Evolutionary conservation across 2,329 filamentous ascomycete species (phyloP).

Genomic region (Colletotrichum sp.): DNA sequence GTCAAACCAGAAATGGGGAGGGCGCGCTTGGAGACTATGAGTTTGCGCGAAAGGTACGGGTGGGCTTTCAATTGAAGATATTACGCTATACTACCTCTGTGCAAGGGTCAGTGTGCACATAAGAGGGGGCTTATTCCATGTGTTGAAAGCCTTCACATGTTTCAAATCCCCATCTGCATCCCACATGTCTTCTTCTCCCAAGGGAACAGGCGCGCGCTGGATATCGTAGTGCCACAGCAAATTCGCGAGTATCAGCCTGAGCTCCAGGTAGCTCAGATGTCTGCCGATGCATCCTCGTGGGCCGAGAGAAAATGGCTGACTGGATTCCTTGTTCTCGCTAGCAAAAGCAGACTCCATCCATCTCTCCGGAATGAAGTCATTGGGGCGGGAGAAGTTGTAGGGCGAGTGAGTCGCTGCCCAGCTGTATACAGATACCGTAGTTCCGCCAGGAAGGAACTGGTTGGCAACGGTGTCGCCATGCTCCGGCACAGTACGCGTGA

Average conservation of each 20-base stretch:
- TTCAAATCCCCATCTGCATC: constrained; percentile 28
- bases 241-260: constrained; percentile 30
- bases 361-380: constrained; percentile 37
- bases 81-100: background rate
- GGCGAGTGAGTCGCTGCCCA: constrained; percentile 36
- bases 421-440: constrained; percentile 42
- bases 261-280: constrained; percentile 35
- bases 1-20: background rate
- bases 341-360: constrained; percentile 29
- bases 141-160: constrained; percentile 29
- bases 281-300: constrained; percentile 35
- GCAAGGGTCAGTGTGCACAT: constrained; percentile 27
- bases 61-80: background rate
- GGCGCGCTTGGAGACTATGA: background rate
- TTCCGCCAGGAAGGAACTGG: constrained; percentile 33
- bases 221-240: constrained; percentile 33
- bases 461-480: constrained; percentile 36
- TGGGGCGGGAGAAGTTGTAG: constrained; percentile 32
- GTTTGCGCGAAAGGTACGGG: background rate
- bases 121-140: constrained; percentile 31
- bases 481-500: constrained; percentile 30
- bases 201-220: constrained; percentile 23
- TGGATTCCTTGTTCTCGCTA: constrained; percentile 24
- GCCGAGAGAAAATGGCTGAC: constrained; percentile 33
- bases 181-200: constrained; percentile 27